Conservation (phyloP, 2,329 filamentous ascomycete species). For the Shiraia bambusicola region DNA sequence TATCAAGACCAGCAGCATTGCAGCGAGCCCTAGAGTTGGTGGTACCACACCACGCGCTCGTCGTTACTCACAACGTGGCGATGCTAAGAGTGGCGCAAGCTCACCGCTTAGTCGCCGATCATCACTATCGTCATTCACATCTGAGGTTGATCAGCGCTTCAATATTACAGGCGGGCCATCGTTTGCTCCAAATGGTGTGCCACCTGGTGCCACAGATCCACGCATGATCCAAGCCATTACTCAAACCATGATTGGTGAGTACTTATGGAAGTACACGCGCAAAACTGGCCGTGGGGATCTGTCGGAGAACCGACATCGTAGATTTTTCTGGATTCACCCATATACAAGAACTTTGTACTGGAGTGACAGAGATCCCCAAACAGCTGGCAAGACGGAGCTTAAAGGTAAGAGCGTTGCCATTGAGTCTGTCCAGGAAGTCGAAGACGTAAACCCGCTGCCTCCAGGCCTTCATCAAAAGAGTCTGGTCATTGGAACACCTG, state of each 20-base stretch:
- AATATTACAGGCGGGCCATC: constrained; percentile 60
- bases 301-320: constrained; percentile 84
- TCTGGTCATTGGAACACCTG: constrained; percentile 84
- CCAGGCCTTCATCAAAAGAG: constrained; percentile 94
- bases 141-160: constrained; percentile 89
- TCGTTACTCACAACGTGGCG: constrained; percentile 46
- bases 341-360: constrained; percentile 97
- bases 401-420: constrained; percentile 88
- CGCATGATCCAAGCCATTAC: constrained; percentile 99
- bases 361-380: constrained; percentile 86
- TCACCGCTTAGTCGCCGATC: constrained; percentile 67
- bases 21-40: constrained; percentile 46
- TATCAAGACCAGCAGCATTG: constrained; percentile 46
- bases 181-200: constrained; percentile 59
- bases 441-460: constrained; percentile 92
- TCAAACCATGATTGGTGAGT: constrained; percentile 99
- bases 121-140: constrained; percentile 92
- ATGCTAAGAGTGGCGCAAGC: constrained; percentile 48
- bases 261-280: constrained; percentile 97
- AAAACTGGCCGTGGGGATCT: constrained; percentile 87
- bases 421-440: constrained; percentile 86
- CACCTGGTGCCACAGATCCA: constrained; percentile 73
- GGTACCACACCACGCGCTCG: constrained; percentile 60
- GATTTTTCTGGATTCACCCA: constrained; percentile 99
- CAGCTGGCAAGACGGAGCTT: constrained; percentile 74